phyloP scores from a whole-genome alignment of 2,329 filamentous ascomycete genomes.

The Aspergillus fructus region DNA sequence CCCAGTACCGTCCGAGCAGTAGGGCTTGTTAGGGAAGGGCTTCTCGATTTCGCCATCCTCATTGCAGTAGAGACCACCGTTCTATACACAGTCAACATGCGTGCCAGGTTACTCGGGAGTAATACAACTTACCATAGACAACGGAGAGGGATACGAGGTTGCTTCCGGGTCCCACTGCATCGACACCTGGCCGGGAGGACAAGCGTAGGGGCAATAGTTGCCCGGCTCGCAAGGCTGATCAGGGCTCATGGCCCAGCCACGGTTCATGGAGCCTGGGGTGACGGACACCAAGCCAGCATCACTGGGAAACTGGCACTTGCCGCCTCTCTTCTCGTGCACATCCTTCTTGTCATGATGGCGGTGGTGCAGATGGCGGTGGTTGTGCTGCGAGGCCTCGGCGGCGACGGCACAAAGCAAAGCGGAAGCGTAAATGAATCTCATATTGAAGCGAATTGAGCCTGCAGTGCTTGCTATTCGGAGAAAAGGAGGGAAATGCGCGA shows the following conservation, averaged over 20 bases:
- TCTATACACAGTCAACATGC: constrained; percentile 45
- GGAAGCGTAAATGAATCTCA: constrained; percentile 36
- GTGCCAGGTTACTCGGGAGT: not conserved
- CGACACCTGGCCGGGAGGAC: constrained; percentile 72
- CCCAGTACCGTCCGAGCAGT: constrained; percentile 69
- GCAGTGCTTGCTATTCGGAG: not conserved
- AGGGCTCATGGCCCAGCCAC: constrained; percentile 77
- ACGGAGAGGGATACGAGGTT: constrained; percentile 64
- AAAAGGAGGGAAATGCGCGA: constrained; percentile 4
- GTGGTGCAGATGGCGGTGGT: constrained; percentile 11
- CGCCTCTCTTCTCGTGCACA: constrained; percentile 51
- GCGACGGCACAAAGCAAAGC: constrained; percentile 39
- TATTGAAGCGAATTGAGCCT: constrained; percentile 16
- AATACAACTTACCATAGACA: constrained; percentile 64
- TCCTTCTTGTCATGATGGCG: constrained; percentile 27
- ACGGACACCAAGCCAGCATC: constrained; percentile 67
- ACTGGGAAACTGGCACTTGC: constrained; percentile 64
- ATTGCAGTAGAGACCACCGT: constrained; percentile 73
- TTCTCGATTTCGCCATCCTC: constrained; percentile 64
- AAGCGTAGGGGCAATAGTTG: constrained; percentile 74
- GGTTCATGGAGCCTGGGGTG: constrained; percentile 64
- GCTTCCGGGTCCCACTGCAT: constrained; percentile 75
- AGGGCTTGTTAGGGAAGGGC: constrained; percentile 66
- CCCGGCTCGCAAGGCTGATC: constrained; percentile 68
- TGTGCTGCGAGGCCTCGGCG: constrained; percentile 36